phyloP scores from a whole-genome alignment of 179 eudicot genomes.

The Gypsophila paniculata region DNA sequence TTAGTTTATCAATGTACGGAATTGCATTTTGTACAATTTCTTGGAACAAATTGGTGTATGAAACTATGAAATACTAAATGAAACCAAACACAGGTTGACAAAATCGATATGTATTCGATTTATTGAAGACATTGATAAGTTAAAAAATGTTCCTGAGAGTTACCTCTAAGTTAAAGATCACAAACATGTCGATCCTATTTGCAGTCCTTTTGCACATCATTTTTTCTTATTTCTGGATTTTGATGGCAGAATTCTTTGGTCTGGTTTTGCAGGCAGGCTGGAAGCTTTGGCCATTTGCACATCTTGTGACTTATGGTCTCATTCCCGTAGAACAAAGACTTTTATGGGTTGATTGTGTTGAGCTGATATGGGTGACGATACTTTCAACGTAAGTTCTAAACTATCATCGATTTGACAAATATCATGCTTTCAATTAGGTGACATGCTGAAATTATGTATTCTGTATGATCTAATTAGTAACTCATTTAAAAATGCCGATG shows the following conservation, averaged over 20 bases:
- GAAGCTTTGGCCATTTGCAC: constrained; percentile 99
- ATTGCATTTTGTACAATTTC: too few relatives aligned
- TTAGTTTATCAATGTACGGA: background rate
- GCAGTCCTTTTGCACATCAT: background rate
- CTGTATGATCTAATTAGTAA: background rate
- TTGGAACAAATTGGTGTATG: background rate
- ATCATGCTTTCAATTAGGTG: background rate
- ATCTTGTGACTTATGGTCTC: constrained; percentile 76
- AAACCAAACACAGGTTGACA: background rate
- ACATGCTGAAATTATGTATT: background rate
- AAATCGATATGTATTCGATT: background rate
- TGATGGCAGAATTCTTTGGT: background rate
- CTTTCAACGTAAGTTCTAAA: constrained; percentile 70
- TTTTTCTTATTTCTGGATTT: background rate
- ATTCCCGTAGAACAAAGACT: constrained; percentile 91
- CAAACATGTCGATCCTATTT: background rate
- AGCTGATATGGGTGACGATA: constrained; percentile 92
- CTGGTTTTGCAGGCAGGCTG: constrained; percentile 72
- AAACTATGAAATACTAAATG: background rate
- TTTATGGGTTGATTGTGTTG: constrained; percentile 93
- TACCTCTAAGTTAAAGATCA: background rate
- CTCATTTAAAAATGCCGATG: background rate
- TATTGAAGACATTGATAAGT: background rate
- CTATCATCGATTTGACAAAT: background rate
- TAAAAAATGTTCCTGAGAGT: background rate